Percentiles rank a stretch among this genome's conserved stretches.
These are phyloP conservation scores for Paramecium sexaurelia DNA, from an alignment of 73 alveolate genomes.

Conservation along the genomic window DNA sequence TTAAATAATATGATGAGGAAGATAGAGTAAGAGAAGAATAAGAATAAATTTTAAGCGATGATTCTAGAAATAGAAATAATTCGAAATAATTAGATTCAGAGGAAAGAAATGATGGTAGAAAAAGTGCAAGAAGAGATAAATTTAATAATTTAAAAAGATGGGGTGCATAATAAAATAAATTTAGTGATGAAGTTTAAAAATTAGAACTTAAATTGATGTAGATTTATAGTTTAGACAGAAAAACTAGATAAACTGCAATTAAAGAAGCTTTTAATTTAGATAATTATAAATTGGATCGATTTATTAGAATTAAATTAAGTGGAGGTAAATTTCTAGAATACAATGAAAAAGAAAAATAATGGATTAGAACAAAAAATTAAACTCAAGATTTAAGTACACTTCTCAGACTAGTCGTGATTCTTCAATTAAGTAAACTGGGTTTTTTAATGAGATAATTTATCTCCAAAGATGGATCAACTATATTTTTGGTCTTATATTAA, in stretches of 20 bases:
- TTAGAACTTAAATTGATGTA: not conserved
- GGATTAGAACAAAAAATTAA: not conserved
- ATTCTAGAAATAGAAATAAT: not conserved
- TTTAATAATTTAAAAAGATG: not conserved
- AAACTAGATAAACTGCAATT: not conserved
- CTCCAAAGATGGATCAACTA: not conserved
- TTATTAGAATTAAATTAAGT: not conserved
- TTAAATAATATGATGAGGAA: not conserved
- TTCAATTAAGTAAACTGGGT: not conserved
- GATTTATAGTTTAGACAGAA: not conserved
- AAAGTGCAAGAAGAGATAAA: not conserved
- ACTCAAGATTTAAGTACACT: not conserved
- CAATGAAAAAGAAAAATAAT: not conserved
- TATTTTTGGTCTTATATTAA: not conserved
- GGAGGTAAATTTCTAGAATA: not conserved
- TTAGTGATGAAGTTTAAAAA: not conserved
- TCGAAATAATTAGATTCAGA: not conserved
- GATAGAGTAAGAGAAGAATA: not conserved
- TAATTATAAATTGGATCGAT: not conserved
- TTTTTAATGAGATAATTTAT: not conserved
- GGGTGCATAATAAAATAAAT: not conserved
- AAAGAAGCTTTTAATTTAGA: slow-evolving; percentile 13
- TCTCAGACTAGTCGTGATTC: not conserved
- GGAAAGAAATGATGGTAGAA: not conserved
- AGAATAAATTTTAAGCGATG: not conserved